Percentiles rank a stretch among this genome's conserved stretches.
Conservation (phyloP, 2,329 filamentous ascomycete genomes). For the Zymoseptoria crescenta region DNA sequence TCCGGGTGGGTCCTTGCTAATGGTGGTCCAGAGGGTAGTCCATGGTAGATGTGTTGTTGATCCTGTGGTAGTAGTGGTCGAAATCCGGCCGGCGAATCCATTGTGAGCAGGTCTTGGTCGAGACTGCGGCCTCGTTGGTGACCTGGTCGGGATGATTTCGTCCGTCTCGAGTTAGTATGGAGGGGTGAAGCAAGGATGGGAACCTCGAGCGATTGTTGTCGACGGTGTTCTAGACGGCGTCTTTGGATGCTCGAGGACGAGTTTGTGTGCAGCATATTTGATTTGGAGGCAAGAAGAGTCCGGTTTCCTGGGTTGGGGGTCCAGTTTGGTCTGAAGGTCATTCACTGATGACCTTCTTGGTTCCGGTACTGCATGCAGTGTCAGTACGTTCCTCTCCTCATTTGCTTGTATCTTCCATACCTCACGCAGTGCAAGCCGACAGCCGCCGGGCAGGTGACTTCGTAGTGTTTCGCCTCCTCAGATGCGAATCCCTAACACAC, state of each 20-base stretch:
- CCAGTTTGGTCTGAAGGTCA: constrained; percentile 14
- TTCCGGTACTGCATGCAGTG: constrained; percentile 22
- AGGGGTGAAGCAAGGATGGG: constrained; percentile 58
- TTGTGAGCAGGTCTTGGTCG: constrained; percentile 48
- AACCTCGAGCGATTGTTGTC: constrained; percentile 80
- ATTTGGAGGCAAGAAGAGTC: constrained; percentile 55
- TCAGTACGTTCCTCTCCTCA: constrained; percentile 33
- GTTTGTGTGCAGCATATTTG: constrained; percentile 66
- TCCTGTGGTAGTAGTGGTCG: constrained; percentile 50
- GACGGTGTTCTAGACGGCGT: constrained; percentile 68
- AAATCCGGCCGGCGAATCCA: constrained; percentile 26
- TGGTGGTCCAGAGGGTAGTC: constrained; percentile 21
- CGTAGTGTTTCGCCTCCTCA: constrained; percentile 12
- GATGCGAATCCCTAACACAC: constrained; percentile 15
- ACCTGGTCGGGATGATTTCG: constrained; percentile 34
- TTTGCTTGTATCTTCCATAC: constrained; percentile 39
- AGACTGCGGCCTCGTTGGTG: constrained; percentile 82
- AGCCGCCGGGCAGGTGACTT: constrained; percentile 56
- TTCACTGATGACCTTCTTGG: constrained; percentile 8
- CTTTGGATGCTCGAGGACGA: constrained; percentile 63
- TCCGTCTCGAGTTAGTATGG: constrained; percentile 49
- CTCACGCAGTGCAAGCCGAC: constrained; percentile 79
- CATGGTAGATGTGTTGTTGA: constrained; percentile 11
- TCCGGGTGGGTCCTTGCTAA: constrained; percentile 36
- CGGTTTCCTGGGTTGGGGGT: constrained; percentile 41